Evolutionary conservation across 495 filamentous ascomycete genomes (phyloP).

Genomic region (Aspergillus conjunctus): DNA sequence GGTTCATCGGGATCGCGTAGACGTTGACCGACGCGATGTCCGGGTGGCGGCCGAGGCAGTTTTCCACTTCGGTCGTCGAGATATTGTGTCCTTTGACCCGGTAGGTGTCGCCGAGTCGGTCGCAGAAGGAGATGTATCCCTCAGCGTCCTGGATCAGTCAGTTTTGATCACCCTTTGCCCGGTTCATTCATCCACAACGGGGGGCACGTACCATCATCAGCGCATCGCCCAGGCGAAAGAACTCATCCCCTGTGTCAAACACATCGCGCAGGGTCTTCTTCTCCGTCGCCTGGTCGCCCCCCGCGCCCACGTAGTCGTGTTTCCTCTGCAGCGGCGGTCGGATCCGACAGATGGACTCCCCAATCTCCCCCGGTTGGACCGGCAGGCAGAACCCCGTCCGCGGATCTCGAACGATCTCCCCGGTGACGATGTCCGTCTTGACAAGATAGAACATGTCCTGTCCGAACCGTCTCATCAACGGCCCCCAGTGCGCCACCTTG

Average conservation of each 20-base stretch:
- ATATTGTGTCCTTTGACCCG: conserved; percentile 12
- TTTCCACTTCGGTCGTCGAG: conserved; percentile 10
- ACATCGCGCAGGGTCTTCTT: conserved; percentile 7
- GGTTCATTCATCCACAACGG: background rate
- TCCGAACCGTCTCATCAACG: conserved; percentile 4
- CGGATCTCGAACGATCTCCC: background rate
- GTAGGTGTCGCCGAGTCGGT: conserved; percentile 9
- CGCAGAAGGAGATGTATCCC: conserved; percentile 1
- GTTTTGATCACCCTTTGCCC: background rate
- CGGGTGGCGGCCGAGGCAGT: background rate
- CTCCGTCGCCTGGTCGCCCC: conserved; percentile 2
- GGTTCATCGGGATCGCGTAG: conserved; percentile 17
- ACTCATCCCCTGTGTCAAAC: conserved; percentile 4
- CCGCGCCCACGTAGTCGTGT: conserved; percentile 5
- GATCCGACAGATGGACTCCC: conserved; percentile 6
- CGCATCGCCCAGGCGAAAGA: conserved; percentile 9
- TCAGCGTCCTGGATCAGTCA: background rate
- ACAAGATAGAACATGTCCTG: conserved; percentile 8
- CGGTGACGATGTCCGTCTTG: background rate
- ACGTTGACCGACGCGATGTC: conserved; percentile 14
- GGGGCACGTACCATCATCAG: conserved; percentile 1
- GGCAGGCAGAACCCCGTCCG: background rate
- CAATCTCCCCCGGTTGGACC: background rate
- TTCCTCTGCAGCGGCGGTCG: conserved; percentile 4
- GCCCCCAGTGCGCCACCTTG: conserved; percentile 6